Evolutionary conservation across 2,329 filamentous ascomycete species (phyloP).

Genomic region (Lasiodiplodia gonubiensis): DNA sequence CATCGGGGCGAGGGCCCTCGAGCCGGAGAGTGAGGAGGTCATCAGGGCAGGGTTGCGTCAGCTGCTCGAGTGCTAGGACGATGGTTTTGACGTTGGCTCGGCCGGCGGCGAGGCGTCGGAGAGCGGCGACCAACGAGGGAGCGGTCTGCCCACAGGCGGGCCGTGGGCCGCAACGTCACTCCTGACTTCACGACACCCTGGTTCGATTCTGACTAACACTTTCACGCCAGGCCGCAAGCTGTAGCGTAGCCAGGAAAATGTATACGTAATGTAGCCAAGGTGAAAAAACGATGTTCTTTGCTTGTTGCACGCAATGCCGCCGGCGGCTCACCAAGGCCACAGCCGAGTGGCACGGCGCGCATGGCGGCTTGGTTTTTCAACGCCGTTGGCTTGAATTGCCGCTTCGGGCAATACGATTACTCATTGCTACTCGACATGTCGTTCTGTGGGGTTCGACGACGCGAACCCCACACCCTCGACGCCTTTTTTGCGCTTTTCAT

Average conservation of each 20-base stretch:
- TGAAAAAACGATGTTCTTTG: neutral
- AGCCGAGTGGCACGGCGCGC: slow-evolving; percentile 17
- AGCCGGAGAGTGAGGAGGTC: neutral
- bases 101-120: neutral
- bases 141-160: slow-evolving; percentile 23
- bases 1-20: neutral
- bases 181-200: slow-evolving; percentile 23
- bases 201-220: slow-evolving; percentile 3
- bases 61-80: neutral
- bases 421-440: slow-evolving; percentile 17
- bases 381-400: slow-evolving; percentile 1
- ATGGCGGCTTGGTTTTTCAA: neutral
- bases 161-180: slow-evolving; percentile 1
- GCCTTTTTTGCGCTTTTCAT: slow-evolving; percentile 12
- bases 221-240: too few relatives aligned
- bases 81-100: neutral
- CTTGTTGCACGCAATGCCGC: neutral
- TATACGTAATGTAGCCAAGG: neutral
- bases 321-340: neutral
- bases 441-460: slow-evolving; percentile 17
- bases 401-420: slow-evolving; percentile 21
- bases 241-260: neutral
- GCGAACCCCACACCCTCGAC: slow-evolving; percentile 7
- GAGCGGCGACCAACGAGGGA: slow-evolving; percentile 23
- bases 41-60: neutral